These are phyloP conservation scores for Phyllostachys edulis DNA, from an alignment of 176 grass and related monocot species.

Conservation along the genomic window DNA sequence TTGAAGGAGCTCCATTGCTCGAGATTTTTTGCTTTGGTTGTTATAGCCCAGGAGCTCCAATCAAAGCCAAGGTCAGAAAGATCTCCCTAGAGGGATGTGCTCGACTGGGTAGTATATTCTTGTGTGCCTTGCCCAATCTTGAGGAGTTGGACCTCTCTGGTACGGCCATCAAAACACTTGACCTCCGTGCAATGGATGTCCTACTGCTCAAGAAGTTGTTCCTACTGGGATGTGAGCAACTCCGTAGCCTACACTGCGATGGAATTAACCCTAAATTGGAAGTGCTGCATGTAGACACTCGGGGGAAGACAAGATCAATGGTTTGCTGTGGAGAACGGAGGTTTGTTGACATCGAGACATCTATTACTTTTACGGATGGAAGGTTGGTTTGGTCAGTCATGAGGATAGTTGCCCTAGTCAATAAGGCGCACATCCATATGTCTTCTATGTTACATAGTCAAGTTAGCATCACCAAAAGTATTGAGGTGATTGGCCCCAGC, in stretches of 20 bases:
- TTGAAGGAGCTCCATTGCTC: too few species aligned
- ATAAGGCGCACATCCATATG: too few species aligned
- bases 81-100: neutral
- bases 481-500: neutral
- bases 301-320: neutral
- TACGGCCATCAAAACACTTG: neutral
- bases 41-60: neutral
- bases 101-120: neutral
- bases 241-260: neutral
- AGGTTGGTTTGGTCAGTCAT: neutral
- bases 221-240: neutral
- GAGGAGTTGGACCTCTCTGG: neutral
- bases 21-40: too few species aligned
- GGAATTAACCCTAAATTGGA: neutral
- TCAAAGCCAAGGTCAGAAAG: neutral
- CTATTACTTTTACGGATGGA: neutral
- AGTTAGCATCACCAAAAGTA: too few species aligned
- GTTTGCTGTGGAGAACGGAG: neutral
- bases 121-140: neutral
- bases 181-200: neutral
- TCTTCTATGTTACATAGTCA: too few species aligned
- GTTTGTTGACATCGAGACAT: neutral
- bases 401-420: too few species aligned
- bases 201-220: neutral
- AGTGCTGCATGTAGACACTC: neutral